Evolutionary conservation across 2,329 filamentous ascomycete genomes (phyloP).

Genomic region (Hypomyces perniciosus): DNA sequence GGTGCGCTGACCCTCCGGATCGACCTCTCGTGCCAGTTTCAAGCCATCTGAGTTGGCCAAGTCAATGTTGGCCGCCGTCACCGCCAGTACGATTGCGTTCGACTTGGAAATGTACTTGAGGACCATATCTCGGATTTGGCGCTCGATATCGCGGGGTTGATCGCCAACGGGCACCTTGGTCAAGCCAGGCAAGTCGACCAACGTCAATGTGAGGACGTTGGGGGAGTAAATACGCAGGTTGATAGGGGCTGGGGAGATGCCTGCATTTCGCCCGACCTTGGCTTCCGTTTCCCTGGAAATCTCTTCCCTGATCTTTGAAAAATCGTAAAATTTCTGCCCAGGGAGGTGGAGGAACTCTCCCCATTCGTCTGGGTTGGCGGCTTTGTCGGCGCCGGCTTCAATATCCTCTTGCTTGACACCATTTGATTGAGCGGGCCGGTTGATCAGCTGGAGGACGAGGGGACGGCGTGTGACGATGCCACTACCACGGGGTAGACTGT

Average conservation of each 20-base stretch:
- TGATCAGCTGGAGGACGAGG: conserved; percentile 96
- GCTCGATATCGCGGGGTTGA: conserved; percentile 93
- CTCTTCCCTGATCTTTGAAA: conserved; percentile 96
- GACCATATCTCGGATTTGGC: conserved; percentile 96
- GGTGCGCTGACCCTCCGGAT: conserved; percentile 93
- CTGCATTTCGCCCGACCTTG: conserved; percentile 92
- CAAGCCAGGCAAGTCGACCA: conserved; percentile 92
- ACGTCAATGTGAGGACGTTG: conserved; percentile 91
- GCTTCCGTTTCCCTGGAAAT: conserved; percentile 94
- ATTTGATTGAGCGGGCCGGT: conserved; percentile 71
- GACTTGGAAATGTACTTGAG: conserved; percentile 98
- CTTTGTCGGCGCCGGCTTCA: conserved; percentile 66
- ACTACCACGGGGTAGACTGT: conserved; percentile 87
- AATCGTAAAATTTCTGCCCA: conserved; percentile 95
- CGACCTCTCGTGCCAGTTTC: conserved; percentile 93
- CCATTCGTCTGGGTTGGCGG: conserved; percentile 92
- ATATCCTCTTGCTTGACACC: conserved; percentile 63
- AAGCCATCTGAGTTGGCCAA: conserved; percentile 97
- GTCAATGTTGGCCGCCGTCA: conserved; percentile 95
- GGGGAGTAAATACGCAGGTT: conserved; percentile 98
- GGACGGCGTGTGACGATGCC: conserved; percentile 96
- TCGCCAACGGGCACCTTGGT: conserved; percentile 97
- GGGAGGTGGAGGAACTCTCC: conserved; percentile 98
- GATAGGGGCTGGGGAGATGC: conserved; percentile 94
- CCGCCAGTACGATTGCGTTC: conserved; percentile 94